A percentile compares a stretch with the other conserved stretches of the same genome.
Conservation (phyloP, 2,329 filamentous ascomycete species). For the Trichoderma guizhouense region DNA sequence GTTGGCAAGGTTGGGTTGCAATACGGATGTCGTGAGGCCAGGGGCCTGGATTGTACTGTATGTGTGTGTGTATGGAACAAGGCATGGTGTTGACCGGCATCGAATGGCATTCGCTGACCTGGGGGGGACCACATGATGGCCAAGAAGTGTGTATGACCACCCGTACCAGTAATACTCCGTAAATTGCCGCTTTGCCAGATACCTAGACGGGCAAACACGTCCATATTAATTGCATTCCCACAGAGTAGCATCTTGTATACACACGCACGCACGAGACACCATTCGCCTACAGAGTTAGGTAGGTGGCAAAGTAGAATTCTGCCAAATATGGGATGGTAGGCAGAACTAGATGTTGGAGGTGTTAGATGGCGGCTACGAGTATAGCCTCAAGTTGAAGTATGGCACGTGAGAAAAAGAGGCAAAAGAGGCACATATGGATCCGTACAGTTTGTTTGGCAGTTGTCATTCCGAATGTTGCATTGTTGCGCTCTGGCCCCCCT, state of each 20-base stretch:
- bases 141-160: neutral
- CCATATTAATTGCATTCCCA: neutral
- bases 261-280: neutral
- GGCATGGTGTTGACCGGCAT: neutral
- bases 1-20: neutral
- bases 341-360: neutral
- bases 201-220: neutral
- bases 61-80: neutral
- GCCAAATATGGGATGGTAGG: neutral
- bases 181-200: neutral
- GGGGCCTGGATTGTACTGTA: neutral
- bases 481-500: neutral
- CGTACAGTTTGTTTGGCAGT: neutral
- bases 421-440: neutral
- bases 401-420: too few relatives aligned
- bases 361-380: neutral
- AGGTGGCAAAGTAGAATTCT: neutral
- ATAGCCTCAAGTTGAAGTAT: neutral
- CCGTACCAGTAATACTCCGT: conserved; percentile 1
- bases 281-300: neutral
- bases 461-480: neutral
- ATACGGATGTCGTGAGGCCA: neutral
- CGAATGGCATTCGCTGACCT: neutral
- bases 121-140: neutral
- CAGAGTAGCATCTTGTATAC: neutral